A percentile compares a stretch with the other conserved stretches of the same genome.
Conservation (phyloP, 169 alveolate genomes). For the Ichthyophthirius multifiliis region DNA sequence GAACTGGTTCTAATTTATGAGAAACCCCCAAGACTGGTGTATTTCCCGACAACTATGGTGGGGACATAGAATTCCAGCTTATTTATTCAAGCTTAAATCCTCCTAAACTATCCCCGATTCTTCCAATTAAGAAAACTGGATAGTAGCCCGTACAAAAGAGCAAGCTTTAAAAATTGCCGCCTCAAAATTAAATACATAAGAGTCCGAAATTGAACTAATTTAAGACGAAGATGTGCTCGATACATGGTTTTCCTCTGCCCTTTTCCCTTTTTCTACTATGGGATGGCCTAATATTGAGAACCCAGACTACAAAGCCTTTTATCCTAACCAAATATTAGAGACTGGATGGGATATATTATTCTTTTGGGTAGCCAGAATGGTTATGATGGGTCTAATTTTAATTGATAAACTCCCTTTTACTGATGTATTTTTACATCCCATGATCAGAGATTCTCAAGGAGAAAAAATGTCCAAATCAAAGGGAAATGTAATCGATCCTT, state of each 20-base stretch:
- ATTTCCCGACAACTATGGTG: constrained; percentile 99
- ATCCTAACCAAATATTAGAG: constrained; percentile 96
- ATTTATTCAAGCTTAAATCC: constrained; percentile 73
- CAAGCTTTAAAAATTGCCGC: constrained; percentile 91
- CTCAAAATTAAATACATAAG: constrained; percentile 70
- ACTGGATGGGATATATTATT: constrained; percentile 99
- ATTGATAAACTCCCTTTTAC: constrained; percentile 96
- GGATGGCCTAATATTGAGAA: constrained; percentile 97
- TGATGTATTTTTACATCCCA: constrained; percentile 97
- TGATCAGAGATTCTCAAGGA: constrained; percentile 98
- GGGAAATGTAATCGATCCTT: constrained; percentile 99
- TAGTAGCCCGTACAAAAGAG: constrained; percentile 85
- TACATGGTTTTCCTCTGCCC: constrained; percentile 99
- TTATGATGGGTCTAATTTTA: constrained; percentile 95
- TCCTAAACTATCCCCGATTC: constrained; percentile 49
- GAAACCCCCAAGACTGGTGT: constrained; percentile 99
- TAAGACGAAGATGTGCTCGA: constrained; percentile 99
- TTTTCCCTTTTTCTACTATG: constrained; percentile 96
- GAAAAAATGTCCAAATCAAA: constrained; percentile 97
- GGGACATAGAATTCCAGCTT: constrained; percentile 99
- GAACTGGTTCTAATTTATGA: constrained; percentile 98
- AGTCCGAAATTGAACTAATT: constrained; percentile 80
- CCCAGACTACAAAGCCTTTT: constrained; percentile 93
- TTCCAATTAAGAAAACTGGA: constrained; percentile 87
- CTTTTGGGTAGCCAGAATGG: constrained; percentile 99